Evolutionary conservation across 257 asterid genomes (phyloP).

Genomic region (Lycium ferocissimum): DNA sequence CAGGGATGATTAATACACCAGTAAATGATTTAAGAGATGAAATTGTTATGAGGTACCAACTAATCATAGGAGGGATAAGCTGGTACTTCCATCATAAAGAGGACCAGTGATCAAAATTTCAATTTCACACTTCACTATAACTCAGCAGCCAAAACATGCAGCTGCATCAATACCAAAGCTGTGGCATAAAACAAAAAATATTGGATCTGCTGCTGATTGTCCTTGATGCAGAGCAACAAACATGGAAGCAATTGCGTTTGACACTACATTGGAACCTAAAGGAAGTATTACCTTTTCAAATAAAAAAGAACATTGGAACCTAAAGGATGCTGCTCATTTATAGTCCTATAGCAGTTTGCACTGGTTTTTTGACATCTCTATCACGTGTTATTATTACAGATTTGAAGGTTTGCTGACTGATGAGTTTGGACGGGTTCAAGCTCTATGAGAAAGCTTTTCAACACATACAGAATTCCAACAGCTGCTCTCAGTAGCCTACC

Average conservation of each 20-base stretch:
- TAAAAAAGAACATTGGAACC: neutral
- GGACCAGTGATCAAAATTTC: constrained; percentile 12
- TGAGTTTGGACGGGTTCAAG: neutral
- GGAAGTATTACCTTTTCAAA: neutral
- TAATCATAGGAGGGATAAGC: neutral
- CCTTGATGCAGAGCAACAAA: constrained; percentile 21
- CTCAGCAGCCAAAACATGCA: neutral
- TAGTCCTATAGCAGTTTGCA: neutral
- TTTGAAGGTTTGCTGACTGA: neutral
- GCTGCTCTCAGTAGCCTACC: neutral
- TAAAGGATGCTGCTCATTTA: neutral
- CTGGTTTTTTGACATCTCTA: neutral
- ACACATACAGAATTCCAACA: neutral
- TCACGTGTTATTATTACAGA: neutral
- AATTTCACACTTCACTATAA: neutral
- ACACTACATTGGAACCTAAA: constrained; percentile 11
- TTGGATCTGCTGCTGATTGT: neutral
- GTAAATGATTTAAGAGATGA: constrained; percentile 16
- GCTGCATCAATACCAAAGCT: neutral
- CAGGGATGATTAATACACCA: constrained; percentile 11
- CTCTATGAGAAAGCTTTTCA: neutral
- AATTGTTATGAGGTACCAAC: constrained; percentile 5
- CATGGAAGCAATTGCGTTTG: neutral
- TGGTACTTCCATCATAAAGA: constrained; percentile 8
- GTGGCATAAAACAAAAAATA: neutral